Conservation (phyloP, 1,139 yeast genomes). For the Saccharomyces pastorianus region DNA sequence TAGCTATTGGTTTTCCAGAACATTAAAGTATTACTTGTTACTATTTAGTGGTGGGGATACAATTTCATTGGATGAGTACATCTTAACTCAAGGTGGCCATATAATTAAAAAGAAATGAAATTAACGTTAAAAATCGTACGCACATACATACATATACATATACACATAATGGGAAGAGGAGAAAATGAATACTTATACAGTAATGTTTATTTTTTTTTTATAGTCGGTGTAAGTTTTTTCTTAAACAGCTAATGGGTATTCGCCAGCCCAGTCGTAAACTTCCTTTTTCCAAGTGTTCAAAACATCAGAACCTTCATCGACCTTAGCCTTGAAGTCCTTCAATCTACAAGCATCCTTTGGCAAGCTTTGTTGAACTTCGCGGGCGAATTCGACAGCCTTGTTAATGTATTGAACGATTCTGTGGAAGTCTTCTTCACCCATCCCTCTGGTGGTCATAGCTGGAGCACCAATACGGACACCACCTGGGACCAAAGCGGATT, state of each 20-base stretch:
- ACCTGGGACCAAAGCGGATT: conserved; percentile 94
- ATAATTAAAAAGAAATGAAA: conserved; percentile 5
- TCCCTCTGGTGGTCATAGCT: conserved; percentile 97
- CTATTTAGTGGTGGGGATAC: conserved; percentile 55
- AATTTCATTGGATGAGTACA: conserved; percentile 59
- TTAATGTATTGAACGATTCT: conserved; percentile 80
- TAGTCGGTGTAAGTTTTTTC: neutral
- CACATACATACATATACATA: conserved; percentile 1
- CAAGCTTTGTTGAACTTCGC: conserved; percentile 59
- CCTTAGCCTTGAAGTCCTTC: conserved; percentile 83
- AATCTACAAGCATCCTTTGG: conserved; percentile 87
- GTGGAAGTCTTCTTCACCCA: conserved; percentile 77
- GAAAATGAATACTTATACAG: neutral
- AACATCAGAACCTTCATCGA: conserved; percentile 62
- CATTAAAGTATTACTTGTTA: conserved; percentile 65
- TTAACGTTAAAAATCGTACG: neutral
- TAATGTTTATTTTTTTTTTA: neutral
- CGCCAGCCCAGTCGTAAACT: conserved; percentile 85
- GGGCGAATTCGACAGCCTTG: conserved; percentile 72
- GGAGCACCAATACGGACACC: conserved; percentile 98
- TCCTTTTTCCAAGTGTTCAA: conserved; percentile 64
- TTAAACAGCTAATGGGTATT: conserved; percentile 79
- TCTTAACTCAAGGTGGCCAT: conserved; percentile 76
- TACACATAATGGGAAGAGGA: neutral
- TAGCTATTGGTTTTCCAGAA: conserved; percentile 68